Evolutionary conservation across 2,329 filamentous ascomycete genomes (phyloP), one percentile per base, ranked within the genome.

Genomic region (Sporothrix schenckii): DNA sequence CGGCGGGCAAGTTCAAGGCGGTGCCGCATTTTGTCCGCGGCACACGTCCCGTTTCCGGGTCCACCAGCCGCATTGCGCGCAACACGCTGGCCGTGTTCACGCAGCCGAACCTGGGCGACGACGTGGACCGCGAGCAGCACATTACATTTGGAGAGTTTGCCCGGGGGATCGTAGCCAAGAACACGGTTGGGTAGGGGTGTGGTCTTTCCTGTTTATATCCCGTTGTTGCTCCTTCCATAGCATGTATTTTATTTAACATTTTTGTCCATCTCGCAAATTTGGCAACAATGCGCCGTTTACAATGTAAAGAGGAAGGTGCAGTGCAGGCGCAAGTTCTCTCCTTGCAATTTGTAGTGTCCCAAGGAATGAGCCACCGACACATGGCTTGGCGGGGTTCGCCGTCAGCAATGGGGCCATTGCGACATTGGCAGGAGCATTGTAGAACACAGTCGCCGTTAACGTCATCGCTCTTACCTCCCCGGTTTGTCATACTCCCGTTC

Each of bases 31-130:
- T 97, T 79, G 95, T 99, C 10, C 86, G 91, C 74, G 94, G 94
- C 0, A 89, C 91, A 4, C 85, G 87, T 74, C 83, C 86, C 0
- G 85, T 16, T 5, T 7, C 50, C 4, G 56, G 58, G 3, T 16
- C 27, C 1, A 19, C 47, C 16, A 83, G 82, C 1, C 81, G 82
- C 39, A 85, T 94, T 72, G 91, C 91, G 39, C 83, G 91, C 71
- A 98, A 98, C 81, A 99, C 95, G 11, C 81, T 99, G 74, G 95
- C 95, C 0, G 93, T 98, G 11, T 99, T 98, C 77, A 99, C 94
- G 71, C 95, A 99, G 85, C 95, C 95, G 30, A 97, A 97, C 81
- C 80, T 98, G 72, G 91, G 87, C 75, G 92, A 94, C 75, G 86
- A 88, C 80, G 90, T 94, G 16, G 92, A 94, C 77, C 85, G 87